These are phyloP conservation scores for Irpex sp. DNA, from an alignment of 1,284 basidiomycete genomes.

Conservation along the genomic window DNA sequence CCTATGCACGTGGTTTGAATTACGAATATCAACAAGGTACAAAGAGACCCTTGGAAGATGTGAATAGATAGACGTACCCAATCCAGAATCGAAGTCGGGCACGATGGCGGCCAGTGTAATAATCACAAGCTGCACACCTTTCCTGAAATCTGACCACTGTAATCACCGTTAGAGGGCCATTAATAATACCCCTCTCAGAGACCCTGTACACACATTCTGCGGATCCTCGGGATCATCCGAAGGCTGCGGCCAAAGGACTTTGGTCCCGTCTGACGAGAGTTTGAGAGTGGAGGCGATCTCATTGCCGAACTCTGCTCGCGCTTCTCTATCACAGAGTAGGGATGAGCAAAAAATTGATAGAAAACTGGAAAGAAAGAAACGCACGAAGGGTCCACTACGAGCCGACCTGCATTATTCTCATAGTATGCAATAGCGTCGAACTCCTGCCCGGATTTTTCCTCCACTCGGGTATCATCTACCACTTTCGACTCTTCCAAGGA, in stretches of 20 bases:
- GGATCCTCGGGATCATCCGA: constrained; percentile 59
- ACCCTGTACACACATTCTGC: constrained; percentile 46
- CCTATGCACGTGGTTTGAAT: constrained; percentile 26
- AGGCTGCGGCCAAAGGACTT: constrained; percentile 57
- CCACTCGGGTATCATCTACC: not conserved
- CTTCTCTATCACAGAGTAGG: constrained; percentile 34
- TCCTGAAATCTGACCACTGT: constrained; percentile 44
- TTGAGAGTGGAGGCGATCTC: constrained; percentile 42
- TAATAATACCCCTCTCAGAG: not conserved
- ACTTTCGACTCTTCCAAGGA: not conserved
- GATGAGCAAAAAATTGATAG: not conserved
- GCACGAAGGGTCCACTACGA: constrained; percentile 56
- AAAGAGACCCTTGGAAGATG: not conserved
- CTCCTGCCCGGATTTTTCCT: constrained; percentile 10
- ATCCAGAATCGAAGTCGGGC: constrained; percentile 64
- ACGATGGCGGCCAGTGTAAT: constrained; percentile 62
- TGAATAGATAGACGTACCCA: constrained; percentile 34
- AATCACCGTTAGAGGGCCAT: not conserved
- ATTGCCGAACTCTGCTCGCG: constrained; percentile 47
- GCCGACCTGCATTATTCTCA: constrained; percentile 50
- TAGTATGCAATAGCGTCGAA: constrained; percentile 45
- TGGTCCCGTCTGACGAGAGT: constrained; percentile 40
- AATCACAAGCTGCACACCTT: constrained; percentile 51
- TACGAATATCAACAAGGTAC: not conserved
- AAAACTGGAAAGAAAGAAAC: constrained; percentile 9